Conservation (phyloP, 441 rosid species). For the California macrophylla region DNA sequence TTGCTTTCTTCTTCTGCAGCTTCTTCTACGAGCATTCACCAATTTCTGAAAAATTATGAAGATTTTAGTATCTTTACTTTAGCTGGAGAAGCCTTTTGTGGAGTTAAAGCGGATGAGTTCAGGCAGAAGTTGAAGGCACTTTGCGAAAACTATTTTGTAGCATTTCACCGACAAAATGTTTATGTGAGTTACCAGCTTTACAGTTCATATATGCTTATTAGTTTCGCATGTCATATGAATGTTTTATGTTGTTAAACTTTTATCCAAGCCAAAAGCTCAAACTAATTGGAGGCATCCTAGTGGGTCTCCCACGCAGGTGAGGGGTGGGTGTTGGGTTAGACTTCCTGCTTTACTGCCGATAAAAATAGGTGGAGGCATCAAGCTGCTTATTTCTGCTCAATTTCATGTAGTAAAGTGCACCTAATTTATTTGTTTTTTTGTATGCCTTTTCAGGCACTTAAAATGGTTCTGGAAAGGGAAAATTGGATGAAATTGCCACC, state of each 20-base stretch:
- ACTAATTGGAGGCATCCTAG: too few species aligned
- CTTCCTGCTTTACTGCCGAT: too few species aligned
- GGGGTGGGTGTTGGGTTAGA: too few species aligned
- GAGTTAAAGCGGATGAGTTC: conserved; percentile 83
- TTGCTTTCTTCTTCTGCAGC: conserved; percentile 81
- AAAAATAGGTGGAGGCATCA: too few species aligned
- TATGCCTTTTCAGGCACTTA: conserved; percentile 62
- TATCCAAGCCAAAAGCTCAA: too few species aligned
- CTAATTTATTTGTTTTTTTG: neutral
- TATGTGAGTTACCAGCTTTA: conserved; percentile 41
- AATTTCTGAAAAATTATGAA: conserved; percentile 83
- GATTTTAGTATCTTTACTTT: conserved; percentile 76
- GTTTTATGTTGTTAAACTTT: neutral
- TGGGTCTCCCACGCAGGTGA: too few species aligned
- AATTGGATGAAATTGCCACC: conserved; percentile 73
- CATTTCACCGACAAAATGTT: conserved; percentile 86
- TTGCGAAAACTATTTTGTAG: conserved; percentile 68
- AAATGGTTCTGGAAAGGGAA: conserved; percentile 97
- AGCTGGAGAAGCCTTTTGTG: conserved; percentile 97
- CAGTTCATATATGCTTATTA: neutral
- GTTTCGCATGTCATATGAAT: neutral
- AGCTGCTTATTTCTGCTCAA: neutral
- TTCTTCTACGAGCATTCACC: conserved; percentile 84
- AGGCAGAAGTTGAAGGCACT: conserved; percentile 85
- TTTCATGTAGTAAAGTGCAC: neutral